phyloP scores from a whole-genome alignment of 176 grass and related monocot species.

The Stipa capillata region DNA sequence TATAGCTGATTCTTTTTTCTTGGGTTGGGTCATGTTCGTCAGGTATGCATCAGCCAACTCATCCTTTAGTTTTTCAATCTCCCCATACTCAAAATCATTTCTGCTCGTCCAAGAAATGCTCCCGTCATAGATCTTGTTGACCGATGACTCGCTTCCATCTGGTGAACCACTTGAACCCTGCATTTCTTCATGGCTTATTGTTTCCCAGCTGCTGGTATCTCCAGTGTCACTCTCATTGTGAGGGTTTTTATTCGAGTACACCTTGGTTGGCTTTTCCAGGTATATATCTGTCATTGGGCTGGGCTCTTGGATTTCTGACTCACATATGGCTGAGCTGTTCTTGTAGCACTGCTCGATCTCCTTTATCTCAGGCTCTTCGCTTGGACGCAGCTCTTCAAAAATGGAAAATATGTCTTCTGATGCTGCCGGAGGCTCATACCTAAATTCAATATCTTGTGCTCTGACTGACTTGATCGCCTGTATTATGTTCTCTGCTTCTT shows the following conservation, averaged over 20 bases:
- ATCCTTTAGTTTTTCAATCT: constrained; percentile 35
- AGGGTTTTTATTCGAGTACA: constrained; percentile 31
- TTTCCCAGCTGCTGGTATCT: constrained; percentile 89
- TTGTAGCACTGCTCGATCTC: constrained; percentile 65
- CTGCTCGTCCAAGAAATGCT: constrained; percentile 48
- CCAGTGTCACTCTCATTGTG: constrained; percentile 49
- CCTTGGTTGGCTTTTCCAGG: constrained; percentile 48
- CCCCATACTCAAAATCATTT: constrained; percentile 26
- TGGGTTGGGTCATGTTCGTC: constrained; percentile 43
- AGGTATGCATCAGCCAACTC: constrained; percentile 18
- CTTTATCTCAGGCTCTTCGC: constrained; percentile 46
- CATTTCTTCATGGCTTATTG: constrained; percentile 68
- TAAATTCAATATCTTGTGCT: constrained; percentile 53
- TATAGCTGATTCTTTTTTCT: constrained; percentile 83
- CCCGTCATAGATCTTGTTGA: constrained; percentile 62
- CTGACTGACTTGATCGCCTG: constrained; percentile 46
- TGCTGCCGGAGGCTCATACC: constrained; percentile 54
- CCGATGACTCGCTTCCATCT: constrained; percentile 60
- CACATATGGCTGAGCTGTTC: constrained; percentile 32
- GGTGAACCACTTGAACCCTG: constrained; percentile 63
- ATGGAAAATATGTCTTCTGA: constrained; percentile 82
- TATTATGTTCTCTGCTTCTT: constrained; percentile 66
- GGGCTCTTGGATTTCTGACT: constrained; percentile 57
- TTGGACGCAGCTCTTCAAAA: constrained; percentile 66
- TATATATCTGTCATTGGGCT: constrained; percentile 69